Base-by-base conservation (phyloP, 371 early-diverging fungal genomes). In the Haplosporangium sp. region DNA sequence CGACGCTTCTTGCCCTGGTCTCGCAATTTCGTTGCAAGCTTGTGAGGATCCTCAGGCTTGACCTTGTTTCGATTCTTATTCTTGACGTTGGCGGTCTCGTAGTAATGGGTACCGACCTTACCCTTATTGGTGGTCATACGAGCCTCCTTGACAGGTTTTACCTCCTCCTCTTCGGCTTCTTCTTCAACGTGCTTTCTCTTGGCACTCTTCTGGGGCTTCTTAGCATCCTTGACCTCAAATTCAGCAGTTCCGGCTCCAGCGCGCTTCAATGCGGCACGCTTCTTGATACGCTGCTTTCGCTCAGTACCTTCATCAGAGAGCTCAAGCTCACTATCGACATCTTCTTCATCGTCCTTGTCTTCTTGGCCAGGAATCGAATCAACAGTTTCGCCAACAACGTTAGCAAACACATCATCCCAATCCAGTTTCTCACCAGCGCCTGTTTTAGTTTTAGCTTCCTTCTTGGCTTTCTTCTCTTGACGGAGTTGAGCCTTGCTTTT, bases 61-160 rank as follows among this genome's bases (percentile, higher is more conserved):
- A 77, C 84, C 82, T 94, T 95, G 82, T 91, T 93, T 58, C 95
- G 88, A 85, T 95, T 95, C 82, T 89, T 88, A 85, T 96, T 96
- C 90, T 97, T 97, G 79, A 97, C 93, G 79, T 97, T 97, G 76
- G 96, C 96, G 1, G 88, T 87, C 65, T 93, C 93, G 73, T 97
- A 97, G 82, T 90, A 97, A 84, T 97, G 93, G 37, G 86, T 87
- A 62, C 95, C 96, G 55, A 91, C 88, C 86, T 95, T 95, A 52
- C 82, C 74, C 86, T 95, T 95, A 88, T 93, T 95, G 59, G 95
- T 95, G 47, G 91, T 93, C 92, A 92, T 90, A 58, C 95, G 90
- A 61, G 89, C 83, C 40, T 86, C 85, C 89, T 94, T 94, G 50
- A 71, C 62, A 5, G 75, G 67, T 57, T 75, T 75, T 64, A 82